Evolutionary conservation across 352 stramenopile species (phyloP).

Genomic region (Phytophthora kernoviae): DNA sequence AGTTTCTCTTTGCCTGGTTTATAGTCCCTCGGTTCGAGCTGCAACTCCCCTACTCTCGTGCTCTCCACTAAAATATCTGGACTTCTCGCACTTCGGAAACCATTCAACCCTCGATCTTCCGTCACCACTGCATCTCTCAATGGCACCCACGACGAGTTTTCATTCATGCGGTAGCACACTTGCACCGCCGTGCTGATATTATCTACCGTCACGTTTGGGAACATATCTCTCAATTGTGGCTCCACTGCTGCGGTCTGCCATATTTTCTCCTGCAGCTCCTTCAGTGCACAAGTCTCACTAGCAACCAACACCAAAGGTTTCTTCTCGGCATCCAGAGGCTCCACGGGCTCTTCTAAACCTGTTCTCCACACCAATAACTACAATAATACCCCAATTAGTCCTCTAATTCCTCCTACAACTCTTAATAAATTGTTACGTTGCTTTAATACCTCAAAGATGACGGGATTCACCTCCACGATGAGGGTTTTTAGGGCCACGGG

Average conservation of each 20-base stretch:
- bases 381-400: background rate
- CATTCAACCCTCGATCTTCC: slow-evolving; percentile 12
- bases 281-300: slow-evolving; percentile 42
- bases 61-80: slow-evolving; percentile 24
- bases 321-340: slow-evolving; percentile 35
- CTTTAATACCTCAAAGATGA: slow-evolving; percentile 66
- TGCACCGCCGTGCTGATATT: slow-evolving; percentile 43
- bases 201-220: slow-evolving; percentile 35
- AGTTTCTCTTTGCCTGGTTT: slow-evolving; percentile 60
- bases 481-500: slow-evolving; percentile 44
- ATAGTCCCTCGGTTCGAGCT: slow-evolving; percentile 63
- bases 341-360: slow-evolving; percentile 26
- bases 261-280: slow-evolving; percentile 52
- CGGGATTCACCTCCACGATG: slow-evolving; percentile 74
- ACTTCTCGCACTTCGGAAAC: slow-evolving; percentile 15
- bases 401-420: slow-evolving; percentile 14
- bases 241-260: slow-evolving; percentile 37
- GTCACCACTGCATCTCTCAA: slow-evolving; percentile 36
- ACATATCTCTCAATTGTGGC: slow-evolving; percentile 38
- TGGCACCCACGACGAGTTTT: slow-evolving; percentile 46
- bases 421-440: background rate
- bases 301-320: slow-evolving; percentile 51
- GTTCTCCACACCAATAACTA: slow-evolving; percentile 36
- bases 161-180: slow-evolving; percentile 52
- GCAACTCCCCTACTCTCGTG: slow-evolving; percentile 46